Percentiles rank a stretch among this genome's conserved stretches.
phyloP scores from a whole-genome alignment of 805 yeast genomes.

The Lachancea meyersii region DNA sequence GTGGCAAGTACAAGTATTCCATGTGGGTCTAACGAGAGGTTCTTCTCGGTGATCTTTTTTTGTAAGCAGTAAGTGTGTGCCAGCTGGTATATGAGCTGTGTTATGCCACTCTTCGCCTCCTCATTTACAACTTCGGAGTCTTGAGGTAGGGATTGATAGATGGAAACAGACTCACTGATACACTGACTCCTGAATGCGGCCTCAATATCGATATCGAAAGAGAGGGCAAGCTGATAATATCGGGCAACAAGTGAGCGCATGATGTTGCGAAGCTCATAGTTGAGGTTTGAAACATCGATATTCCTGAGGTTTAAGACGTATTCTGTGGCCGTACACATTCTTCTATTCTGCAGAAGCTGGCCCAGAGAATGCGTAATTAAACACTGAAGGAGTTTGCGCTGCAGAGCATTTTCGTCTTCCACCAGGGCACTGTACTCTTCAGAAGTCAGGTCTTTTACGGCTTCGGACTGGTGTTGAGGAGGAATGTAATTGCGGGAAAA shows the following conservation, averaged over 20 bases:
- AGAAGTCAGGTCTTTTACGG: constrained; percentile 24
- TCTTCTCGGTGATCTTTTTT: constrained; percentile 25
- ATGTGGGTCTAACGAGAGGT: constrained; percentile 27
- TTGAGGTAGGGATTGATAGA: constrained; percentile 36
- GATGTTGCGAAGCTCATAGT: constrained; percentile 11
- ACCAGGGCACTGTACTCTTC: constrained; percentile 38
- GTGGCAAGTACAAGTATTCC: constrained; percentile 33
- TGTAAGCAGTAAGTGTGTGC: constrained; percentile 34
- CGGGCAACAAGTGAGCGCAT: constrained; percentile 36
- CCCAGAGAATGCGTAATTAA: constrained; percentile 51
- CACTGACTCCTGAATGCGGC: constrained; percentile 32
- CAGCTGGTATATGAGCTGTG: constrained; percentile 34
- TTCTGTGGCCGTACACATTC: constrained; percentile 23
- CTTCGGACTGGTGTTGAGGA: constrained; percentile 37
- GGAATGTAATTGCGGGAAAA: constrained; percentile 56
- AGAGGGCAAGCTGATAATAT: constrained; percentile 45
- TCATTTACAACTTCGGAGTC: constrained; percentile 27
- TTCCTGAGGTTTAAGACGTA: constrained; percentile 21
- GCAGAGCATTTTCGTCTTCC: constrained; percentile 57
- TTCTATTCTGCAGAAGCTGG: constrained; percentile 30
- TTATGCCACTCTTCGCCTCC: constrained; percentile 31
- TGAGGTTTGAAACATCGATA: constrained; percentile 12
- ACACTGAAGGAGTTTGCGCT: constrained; percentile 58
- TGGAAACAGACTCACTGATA: constrained; percentile 34
- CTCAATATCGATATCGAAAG: constrained; percentile 62